These are phyloP conservation scores for Magnusiomyces clavatus DNA, from an alignment of 1,139 yeast species.

Conservation along the genomic window DNA sequence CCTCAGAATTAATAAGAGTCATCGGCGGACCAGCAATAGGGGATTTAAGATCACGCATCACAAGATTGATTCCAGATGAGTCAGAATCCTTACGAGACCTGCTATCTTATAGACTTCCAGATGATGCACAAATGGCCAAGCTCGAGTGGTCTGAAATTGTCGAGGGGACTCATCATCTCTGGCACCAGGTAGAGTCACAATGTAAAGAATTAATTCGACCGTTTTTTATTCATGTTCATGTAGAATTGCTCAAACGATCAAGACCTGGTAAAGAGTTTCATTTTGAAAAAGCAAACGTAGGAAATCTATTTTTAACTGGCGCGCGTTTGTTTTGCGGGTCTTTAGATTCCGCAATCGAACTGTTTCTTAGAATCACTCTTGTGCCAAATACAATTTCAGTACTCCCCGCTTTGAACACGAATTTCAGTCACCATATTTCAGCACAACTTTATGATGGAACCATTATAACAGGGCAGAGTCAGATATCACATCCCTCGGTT, in stretches of 20 bases:
- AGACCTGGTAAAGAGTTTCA: constrained; percentile 51
- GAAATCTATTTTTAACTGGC: constrained; percentile 78
- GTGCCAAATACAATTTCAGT: constrained; percentile 51
- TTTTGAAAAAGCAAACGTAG: constrained; percentile 74
- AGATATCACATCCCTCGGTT: constrained; percentile 73
- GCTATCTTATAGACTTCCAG: constrained; percentile 55
- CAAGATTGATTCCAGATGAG: constrained; percentile 52
- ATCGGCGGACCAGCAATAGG: constrained; percentile 96
- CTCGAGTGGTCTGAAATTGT: constrained; percentile 70
- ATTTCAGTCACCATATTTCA: constrained; percentile 78
- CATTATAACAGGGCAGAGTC: constrained; percentile 87
- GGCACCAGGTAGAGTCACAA: constrained; percentile 56
- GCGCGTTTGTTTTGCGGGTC: constrained; percentile 77
- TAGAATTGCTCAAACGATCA: constrained; percentile 64
- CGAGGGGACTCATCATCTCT: constrained; percentile 67
- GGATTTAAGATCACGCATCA: constrained; percentile 75
- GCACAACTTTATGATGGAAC: constrained; percentile 65
- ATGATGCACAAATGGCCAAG: constrained; percentile 47
- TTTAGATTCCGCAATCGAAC: constrained; percentile 74
- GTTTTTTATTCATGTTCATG: constrained; percentile 70
- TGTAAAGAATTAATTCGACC: constrained; percentile 70
- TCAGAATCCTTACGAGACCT: constrained; percentile 35
- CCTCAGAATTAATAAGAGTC: constrained; percentile 81
- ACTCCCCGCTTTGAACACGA: constrained; percentile 76
- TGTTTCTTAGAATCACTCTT: constrained; percentile 59